Conservation (phyloP, 768 basidiomycete genomes). For the Tephrocybe sp. region DNA sequence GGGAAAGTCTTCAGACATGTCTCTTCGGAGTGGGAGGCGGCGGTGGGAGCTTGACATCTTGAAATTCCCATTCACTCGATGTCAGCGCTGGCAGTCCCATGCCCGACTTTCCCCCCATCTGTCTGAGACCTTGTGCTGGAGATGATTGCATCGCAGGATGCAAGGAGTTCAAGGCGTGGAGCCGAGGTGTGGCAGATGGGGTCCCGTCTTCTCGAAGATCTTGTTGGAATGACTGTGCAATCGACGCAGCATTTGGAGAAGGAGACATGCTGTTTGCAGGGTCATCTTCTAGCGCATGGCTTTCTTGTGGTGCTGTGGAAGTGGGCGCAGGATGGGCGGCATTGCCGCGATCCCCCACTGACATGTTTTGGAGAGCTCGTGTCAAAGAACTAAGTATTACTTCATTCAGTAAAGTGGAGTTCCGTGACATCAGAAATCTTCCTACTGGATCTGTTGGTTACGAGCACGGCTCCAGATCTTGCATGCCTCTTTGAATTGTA, state of each 20-base stretch:
- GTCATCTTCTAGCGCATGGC: not conserved
- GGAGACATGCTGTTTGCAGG: too few species aligned
- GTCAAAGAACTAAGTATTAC: constrained; percentile 35
- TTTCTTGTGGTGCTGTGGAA: not conserved
- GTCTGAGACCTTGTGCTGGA: not conserved
- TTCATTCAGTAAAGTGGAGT: not conserved
- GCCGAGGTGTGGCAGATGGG: not conserved
- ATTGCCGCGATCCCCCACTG: constrained; percentile 8
- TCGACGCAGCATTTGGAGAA: not conserved
- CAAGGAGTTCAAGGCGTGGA: not conserved
- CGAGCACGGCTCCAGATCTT: constrained; percentile 71
- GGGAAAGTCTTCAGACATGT: not conserved
- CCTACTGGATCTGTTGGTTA: constrained; percentile 75
- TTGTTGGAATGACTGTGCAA: not conserved
- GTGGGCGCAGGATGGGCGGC: not conserved
- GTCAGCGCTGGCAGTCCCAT: constrained; percentile 43
- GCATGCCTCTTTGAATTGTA: constrained; percentile 74
- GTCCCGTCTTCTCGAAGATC: not conserved
- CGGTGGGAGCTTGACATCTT: constrained; percentile 46
- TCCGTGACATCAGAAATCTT: not conserved
- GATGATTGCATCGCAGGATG: not conserved
- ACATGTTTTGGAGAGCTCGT: constrained; percentile 34
- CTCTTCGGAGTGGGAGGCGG: constrained; percentile 11
- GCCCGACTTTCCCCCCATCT: constrained; percentile 24
- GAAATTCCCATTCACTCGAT: constrained; percentile 53